Evolutionary conservation across 495 filamentous ascomycete genomes (phyloP).

Genomic region (Lophium mytilinum): DNA sequence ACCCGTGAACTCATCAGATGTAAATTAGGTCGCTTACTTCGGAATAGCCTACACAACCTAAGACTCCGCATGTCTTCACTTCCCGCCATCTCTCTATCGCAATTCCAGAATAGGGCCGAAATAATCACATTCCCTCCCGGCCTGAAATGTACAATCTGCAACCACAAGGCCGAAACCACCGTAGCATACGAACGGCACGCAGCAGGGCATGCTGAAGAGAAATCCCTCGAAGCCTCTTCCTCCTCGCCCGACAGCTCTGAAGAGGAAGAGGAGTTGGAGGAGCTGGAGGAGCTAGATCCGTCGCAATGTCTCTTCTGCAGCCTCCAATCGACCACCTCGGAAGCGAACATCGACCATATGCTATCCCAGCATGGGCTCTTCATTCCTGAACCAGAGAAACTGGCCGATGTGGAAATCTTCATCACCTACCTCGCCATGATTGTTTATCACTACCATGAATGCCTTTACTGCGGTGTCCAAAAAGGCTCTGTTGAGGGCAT

Average conservation of each 20-base stretch:
- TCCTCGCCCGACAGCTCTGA: neutral
- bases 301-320: slow-evolving; percentile 25
- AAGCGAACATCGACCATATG: slow-evolving; percentile 26
- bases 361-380: slow-evolving; percentile 8
- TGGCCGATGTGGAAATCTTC: slow-evolving; percentile 16
- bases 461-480: slow-evolving; percentile 24
- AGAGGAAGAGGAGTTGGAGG: slow-evolving; percentile 4
- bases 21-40: neutral
- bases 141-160: slow-evolving; percentile 2
- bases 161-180: neutral
- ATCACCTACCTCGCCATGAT: slow-evolving; percentile 18
- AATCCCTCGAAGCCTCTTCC: neutral
- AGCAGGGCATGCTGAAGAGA: neutral
- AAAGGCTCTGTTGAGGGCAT: slow-evolving; percentile 14
- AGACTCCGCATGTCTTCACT: slow-evolving; percentile 22
- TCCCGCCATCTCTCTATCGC: slow-evolving; percentile 12
- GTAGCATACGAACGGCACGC: no score
- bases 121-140: slow-evolving; percentile 1
- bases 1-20: neutral
- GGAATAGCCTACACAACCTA: slow-evolving; percentile 20
- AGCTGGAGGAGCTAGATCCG: neutral
- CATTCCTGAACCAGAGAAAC: slow-evolving; percentile 16
- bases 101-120: slow-evolving; percentile 12
- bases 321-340: slow-evolving; percentile 5
- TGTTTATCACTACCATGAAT: slow-evolving; percentile 17